Base-by-base conservation (phyloP, 805 yeast species). In the Wickerhamiella musiphila region DNA sequence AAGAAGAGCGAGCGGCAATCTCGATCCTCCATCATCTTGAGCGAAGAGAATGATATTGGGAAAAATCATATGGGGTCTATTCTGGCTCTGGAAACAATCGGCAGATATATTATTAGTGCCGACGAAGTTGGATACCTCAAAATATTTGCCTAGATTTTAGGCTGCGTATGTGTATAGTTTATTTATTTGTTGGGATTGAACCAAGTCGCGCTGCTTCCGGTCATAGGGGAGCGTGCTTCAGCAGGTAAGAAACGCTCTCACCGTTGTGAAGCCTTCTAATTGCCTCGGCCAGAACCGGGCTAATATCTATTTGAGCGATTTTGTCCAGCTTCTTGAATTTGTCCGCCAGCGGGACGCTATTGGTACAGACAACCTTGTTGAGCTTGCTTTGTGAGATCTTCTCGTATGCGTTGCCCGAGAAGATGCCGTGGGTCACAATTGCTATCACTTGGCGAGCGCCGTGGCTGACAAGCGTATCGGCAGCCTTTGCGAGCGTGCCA, bases 261-360 rank as follows among this genome's bases (percentile, higher is more conserved):
- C 98, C 98, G 49, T 90, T 86, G 54, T 86, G 98, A 44, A 86
- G 63, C 49, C 98, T 70, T 54, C 96, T 70, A 36, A 86, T 77
- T 20, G 93, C 86, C 56, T 90, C 98, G 6, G 95, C 96, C 37
- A 86, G 57, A 6, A 79, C 76, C 13, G 90, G 78, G 45, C 82
- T 68, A 36, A 90, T 73, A 53, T 86, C 96, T 36, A 86, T 70
- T 31, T 73, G 72, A 34, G 77, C 83, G 41, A 90, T 60, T 49
- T 76, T 79, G 11, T 71, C 61, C 51, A 86, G 76, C 13, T 46
- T 45, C 21, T 61, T 60, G 43, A 68, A 58, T 46, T 71, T 68
- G 22, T 69, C 71, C 37, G 66, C 75, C 36, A 82, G 69, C 5
- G 96, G 96, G 40, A 90, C 81, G 6, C 95, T 76, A 53, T 90